A percentile compares a stretch with the other conserved stretches of the same genome.
These are phyloP conservation scores for Verticillium isaacii DNA, from an alignment of 2,329 filamentous ascomycete species.

Conservation along the genomic window DNA sequence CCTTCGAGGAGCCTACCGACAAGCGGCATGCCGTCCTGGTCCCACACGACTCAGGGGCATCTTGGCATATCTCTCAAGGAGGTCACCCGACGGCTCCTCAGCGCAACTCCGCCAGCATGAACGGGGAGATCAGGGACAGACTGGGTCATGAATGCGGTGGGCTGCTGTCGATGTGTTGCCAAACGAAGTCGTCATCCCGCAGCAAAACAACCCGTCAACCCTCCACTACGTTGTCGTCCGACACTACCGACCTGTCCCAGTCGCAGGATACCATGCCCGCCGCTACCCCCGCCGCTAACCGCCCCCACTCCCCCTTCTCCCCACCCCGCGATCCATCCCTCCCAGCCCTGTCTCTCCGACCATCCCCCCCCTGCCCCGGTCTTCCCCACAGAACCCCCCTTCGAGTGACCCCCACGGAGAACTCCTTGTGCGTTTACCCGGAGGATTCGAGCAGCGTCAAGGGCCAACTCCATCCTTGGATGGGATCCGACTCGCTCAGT, in stretches of 20 bases:
- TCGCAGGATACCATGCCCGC: neutral
- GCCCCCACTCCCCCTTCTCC: too few relatives aligned
- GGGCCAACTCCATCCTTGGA: neutral
- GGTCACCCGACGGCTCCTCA: neutral
- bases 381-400: neutral
- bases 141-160: too few relatives aligned
- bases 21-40: neutral
- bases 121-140: too few relatives aligned
- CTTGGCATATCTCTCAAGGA: neutral
- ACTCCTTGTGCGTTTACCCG: neutral
- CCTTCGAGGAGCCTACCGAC: neutral
- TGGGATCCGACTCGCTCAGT: neutral
- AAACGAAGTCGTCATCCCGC: neutral
- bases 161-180: neutral
- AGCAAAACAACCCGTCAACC: neutral
- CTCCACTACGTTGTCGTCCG: neutral
- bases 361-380: neutral
- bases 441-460: neutral
- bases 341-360: neutral
- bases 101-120: neutral
- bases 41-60: neutral
- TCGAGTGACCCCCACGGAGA: neutral
- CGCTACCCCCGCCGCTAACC: neutral
- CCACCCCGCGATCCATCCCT: neutral
- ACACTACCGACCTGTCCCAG: neutral